Base-by-base conservation (phyloP, 2,329 filamentous ascomycete genomes). In the Aspergillus costaricaensis region DNA sequence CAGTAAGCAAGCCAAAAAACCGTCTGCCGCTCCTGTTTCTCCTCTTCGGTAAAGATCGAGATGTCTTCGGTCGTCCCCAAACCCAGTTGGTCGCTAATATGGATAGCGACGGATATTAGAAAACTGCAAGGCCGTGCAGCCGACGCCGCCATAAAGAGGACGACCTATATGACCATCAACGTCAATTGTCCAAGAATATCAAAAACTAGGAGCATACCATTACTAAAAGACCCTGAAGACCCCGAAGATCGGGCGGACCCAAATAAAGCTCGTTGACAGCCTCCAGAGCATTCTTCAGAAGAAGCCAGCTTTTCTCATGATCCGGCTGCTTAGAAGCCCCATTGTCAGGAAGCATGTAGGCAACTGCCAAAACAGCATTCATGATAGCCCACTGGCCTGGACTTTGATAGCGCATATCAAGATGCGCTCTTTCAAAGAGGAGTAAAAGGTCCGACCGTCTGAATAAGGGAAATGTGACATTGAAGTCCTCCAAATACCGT, bases 1-100 rank as follows among this genome's bases (percentile, higher is more conserved):
- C 61, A 62, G 44, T 65, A 67, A 10, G 63, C 55, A 12, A 65
- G 53, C 65, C 63, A 67, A 36, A 65, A 67, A 10, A 65, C 39
- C 12, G 47, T 61, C 15, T 49, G 57, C 39, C 59, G 60, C 4
- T 65, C 49, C 21, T 63, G 53, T 15, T 17, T 21, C 10, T 63
- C 58, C 7, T 64, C 57, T 1, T 52, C 5, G 12, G 19, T 57
- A 6, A 64, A 38, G 3, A 38, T 12, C n/a, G 41, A 21, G 12
- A 23, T 47, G 15, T 44, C 39, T 14, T 60, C 58, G 17, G 44
- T 30, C 5, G 43, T 54, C 12, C 55, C 62, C 7, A 65, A 21
- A 4, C 62, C 64, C 4, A 66, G 43, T 19, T 66, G 58, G 17
- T 65, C 58, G 43, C 56, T 52, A 15, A 66, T 54, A 5, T 59